Evolutionary conservation across 768 basidiomycete species (phyloP), one percentile per base, ranked within the genome.

Genomic region (Panaeolus papilionaceus): DNA sequence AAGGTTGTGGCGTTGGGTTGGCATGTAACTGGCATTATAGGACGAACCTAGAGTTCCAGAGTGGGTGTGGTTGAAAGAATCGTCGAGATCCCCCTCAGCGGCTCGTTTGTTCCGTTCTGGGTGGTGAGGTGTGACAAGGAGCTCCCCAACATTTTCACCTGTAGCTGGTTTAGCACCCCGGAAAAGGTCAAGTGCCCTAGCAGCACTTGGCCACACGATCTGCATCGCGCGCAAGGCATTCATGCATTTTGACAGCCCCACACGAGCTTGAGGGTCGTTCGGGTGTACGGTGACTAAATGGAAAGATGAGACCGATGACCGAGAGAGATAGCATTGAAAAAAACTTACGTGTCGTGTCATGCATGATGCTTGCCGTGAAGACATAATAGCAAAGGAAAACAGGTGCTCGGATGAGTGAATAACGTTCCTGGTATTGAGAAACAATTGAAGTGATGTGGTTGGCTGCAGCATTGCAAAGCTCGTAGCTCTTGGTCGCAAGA

Each of bases 311-410:
- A 18, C 26, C 42, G 40, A 23, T 39, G 49, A 20, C 40, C 63
- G 28, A 14, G 14, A 20, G 14, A 12, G 28, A 18, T 9, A 44
- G 12, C 23, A 44, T 20, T 26, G 20, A 39, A 62, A 66, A 69
- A 26, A 64, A 85, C 92, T 71, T 73, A 94, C 92, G 77, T 45
- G 82, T 89, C 2, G 88, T 88, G 58, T 92, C 86, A 71, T 94
- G 93, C 90, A 92, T 92, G 64, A 94, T 87, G 66, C 87, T 87
- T 16, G 92, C 92, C 2, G 90, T 90, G 79, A 94, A 94, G 16
- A 92, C 81, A 72, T 93, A 93, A 73, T 93, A 94, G 72, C 86
- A 89, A 37, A 92, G 78, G 74, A 92, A 94, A 4, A 89, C 90
- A 1, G 92, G 80, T 18, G 87, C 87, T 14, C 85, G 85, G 61